These are phyloP conservation scores for Zea mays DNA, from an alignment of 176 grass and related monocot species.

Conservation along the genomic window DNA sequence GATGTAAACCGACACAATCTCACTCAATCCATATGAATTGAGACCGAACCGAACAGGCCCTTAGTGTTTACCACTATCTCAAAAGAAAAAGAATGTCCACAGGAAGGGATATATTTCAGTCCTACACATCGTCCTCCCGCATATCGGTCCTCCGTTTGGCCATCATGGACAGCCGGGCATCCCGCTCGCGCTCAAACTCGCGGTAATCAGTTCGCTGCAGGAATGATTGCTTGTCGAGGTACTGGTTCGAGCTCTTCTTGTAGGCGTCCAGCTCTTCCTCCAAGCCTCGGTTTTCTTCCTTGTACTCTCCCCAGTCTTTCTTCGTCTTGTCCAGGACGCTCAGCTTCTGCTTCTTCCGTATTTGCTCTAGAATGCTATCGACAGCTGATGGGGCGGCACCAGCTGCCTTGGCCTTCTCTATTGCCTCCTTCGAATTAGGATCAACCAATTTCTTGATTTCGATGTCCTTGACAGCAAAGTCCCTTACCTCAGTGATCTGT, in stretches of 20 bases:
- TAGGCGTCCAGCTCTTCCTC: conserved; percentile 84
- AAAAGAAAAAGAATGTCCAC: conserved; percentile 30
- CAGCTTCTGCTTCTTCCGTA: conserved; percentile 94
- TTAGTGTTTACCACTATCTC: conserved; percentile 10
- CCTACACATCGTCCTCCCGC: conserved; percentile 37
- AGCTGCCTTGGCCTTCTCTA: conserved; percentile 68
- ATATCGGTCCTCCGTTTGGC: conserved; percentile 61
- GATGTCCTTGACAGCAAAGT: conserved; percentile 91
- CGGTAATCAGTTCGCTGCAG: conserved; percentile 79
- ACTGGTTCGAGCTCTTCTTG: conserved; percentile 98
- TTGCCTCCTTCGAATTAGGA: conserved; percentile 87
- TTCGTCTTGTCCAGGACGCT: conserved; percentile 98
- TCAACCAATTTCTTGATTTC: conserved; percentile 92
- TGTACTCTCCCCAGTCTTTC: conserved; percentile 98
- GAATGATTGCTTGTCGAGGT: conserved; percentile 90
- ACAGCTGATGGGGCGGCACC: conserved; percentile 54
- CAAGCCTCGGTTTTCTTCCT: conserved; percentile 83
- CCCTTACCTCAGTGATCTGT: conserved; percentile 86
- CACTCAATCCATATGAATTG: too few species aligned
- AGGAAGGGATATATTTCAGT: not conserved
- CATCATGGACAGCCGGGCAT: conserved; percentile 70
- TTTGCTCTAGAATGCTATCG: conserved; percentile 77
- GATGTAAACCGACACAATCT: too few species aligned
- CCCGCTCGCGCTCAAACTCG: conserved; percentile 95
- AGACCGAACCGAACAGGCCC: too few species aligned